Percentiles rank a stretch among this genome's conserved stretches.
Evolutionary conservation across 805 yeast genomes (phyloP).

Genomic region (Candida jianshihensis): DNA sequence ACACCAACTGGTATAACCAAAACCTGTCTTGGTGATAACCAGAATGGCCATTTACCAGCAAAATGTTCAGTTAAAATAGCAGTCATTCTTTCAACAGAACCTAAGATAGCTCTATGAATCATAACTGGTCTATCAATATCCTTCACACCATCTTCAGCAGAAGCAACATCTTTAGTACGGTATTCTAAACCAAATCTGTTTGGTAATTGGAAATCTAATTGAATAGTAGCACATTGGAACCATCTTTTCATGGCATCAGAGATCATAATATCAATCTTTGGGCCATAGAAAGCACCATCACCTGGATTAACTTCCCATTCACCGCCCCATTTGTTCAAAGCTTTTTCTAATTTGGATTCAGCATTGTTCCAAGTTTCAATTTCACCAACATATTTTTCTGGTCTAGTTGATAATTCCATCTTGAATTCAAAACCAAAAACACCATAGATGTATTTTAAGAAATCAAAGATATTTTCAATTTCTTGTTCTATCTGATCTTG

Average conservation of each 20-base stretch:
- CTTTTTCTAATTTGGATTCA: constrained; percentile 74
- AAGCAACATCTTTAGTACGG: constrained; percentile 55
- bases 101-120: constrained; percentile 98
- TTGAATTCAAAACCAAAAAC: constrained; percentile 90
- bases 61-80: constrained; percentile 97
- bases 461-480: constrained; percentile 78
- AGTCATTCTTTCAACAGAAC: constrained; percentile 98
- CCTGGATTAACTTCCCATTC: constrained; percentile 94
- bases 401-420: constrained; percentile 96
- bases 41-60: constrained; percentile 99
- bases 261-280: constrained; percentile 94
- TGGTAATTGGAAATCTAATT: constrained; percentile 97
- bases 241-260: constrained; percentile 92
- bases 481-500: constrained; percentile 85
- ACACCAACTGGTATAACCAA: constrained; percentile 96
- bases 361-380: constrained; percentile 91
- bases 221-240: constrained; percentile 99
- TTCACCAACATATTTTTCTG: constrained; percentile 94
- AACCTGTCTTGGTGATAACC: constrained; percentile 99
- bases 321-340: constrained; percentile 81
- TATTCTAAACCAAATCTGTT: constrained; percentile 85
- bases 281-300: constrained; percentile 96
- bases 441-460: constrained; percentile 80
- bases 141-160: constrained; percentile 36
- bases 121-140: constrained; percentile 85